Evolutionary conservation across 805 yeast species (phyloP).

Genomic region (Isabelozyma pseudorhagii): DNA sequence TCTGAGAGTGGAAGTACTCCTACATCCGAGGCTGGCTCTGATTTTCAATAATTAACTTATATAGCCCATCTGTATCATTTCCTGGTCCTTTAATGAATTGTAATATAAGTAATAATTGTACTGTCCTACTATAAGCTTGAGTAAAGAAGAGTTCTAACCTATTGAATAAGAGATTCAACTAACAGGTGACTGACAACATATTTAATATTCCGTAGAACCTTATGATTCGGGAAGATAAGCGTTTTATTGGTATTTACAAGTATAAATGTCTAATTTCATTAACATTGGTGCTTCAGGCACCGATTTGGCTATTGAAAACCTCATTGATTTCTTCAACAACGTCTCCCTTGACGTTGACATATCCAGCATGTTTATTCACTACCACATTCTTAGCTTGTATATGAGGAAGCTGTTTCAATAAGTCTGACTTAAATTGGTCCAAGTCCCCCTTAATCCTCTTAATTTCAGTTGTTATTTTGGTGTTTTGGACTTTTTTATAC

Average conservation of each 20-base stretch:
- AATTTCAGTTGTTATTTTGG: constrained; percentile 69
- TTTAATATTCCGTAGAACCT: too few species aligned
- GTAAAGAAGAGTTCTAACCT: too few species aligned
- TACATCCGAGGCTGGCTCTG: constrained; percentile 24
- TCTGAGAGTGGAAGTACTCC: constrained; percentile 31
- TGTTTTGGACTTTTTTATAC: constrained; percentile 64
- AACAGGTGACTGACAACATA: too few species aligned
- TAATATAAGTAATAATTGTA: too few species aligned
- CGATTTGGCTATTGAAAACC: constrained; percentile 17
- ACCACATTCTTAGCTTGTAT: constrained; percentile 38
- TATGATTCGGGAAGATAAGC: too few species aligned
- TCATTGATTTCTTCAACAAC: constrained; percentile 26
- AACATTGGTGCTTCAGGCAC: too few species aligned
- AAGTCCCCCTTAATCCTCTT: constrained; percentile 70
- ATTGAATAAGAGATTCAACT: too few species aligned
- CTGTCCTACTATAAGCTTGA: too few species aligned
- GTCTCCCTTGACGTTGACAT: constrained; percentile 40
- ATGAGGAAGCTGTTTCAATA: constrained; percentile 48
- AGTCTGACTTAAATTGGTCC: constrained; percentile 61
- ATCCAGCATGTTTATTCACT: constrained; percentile 31
- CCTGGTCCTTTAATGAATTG: not conserved
- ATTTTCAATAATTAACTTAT: not conserved
- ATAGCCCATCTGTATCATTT: not conserved
- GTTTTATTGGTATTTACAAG: not conserved
- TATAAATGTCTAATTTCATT: not conserved